These are phyloP conservation scores for Phytophthora pistaciae DNA, from an alignment of 352 stramenopile species.

Conservation along the genomic window DNA sequence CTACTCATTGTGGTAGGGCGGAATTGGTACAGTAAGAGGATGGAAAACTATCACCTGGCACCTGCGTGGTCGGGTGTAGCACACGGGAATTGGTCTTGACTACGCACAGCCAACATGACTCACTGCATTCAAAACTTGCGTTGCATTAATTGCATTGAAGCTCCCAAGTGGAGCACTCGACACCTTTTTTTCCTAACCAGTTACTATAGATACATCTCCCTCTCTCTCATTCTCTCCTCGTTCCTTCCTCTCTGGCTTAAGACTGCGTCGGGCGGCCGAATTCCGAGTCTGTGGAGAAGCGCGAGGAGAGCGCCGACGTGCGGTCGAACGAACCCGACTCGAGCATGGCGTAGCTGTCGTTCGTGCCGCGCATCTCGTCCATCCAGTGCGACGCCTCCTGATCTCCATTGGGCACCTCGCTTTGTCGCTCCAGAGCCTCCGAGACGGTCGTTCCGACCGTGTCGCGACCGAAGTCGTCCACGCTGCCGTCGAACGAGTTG, in stretches of 20 bases:
- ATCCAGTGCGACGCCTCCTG: constrained; percentile 71
- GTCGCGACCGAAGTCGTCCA: constrained; percentile 48
- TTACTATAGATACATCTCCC: constrained; percentile 56
- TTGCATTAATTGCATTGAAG: constrained; percentile 23
- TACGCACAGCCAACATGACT: background rate
- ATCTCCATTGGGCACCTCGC: constrained; percentile 30
- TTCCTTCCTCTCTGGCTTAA: constrained; percentile 33
- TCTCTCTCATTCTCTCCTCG: constrained; percentile 18
- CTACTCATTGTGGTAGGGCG: too few relatives aligned
- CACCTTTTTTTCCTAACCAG: constrained; percentile 31
- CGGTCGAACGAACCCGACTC: constrained; percentile 79
- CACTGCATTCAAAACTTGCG: constrained; percentile 38
- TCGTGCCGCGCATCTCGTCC: constrained; percentile 83
- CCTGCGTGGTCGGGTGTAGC: too few relatives aligned
- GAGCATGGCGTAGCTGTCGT: constrained; percentile 88
- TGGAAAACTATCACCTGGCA: too few relatives aligned
- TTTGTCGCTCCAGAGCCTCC: constrained; percentile 35
- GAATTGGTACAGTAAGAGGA: too few relatives aligned
- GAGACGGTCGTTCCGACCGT: constrained; percentile 44
- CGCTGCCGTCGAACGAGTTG: constrained; percentile 60
- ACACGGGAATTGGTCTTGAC: background rate
- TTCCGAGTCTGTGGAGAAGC: constrained; percentile 83
- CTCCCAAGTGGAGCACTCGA: constrained; percentile 15
- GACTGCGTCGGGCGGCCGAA: constrained; percentile 44
- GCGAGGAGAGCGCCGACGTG: constrained; percentile 64